Conservation (phyloP, 2,329 filamentous ascomycete genomes). For the Samsoniella hepiali region DNA sequence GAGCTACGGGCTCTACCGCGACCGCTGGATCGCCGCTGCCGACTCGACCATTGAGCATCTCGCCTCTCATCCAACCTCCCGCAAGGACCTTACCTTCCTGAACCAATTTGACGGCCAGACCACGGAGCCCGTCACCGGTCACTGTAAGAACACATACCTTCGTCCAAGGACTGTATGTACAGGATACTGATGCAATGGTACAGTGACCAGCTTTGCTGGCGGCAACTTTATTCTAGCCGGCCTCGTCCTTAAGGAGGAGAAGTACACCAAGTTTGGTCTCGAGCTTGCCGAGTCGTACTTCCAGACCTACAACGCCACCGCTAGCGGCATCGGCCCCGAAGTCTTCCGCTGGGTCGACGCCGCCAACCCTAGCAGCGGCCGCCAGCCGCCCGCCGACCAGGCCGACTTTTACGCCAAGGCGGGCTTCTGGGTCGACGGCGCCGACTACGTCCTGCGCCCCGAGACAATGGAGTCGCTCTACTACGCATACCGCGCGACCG, state of each 20-base stretch:
- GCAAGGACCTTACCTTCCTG: conserved; percentile 71
- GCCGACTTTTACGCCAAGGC: conserved; percentile 62
- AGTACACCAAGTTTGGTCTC: conserved; percentile 73
- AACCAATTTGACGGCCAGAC: conserved; percentile 51
- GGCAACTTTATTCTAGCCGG: conserved; percentile 85
- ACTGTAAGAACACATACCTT: conserved; percentile 39
- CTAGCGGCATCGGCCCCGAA: conserved; percentile 76
- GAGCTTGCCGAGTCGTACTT: conserved; percentile 69
- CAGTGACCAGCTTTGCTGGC: conserved; percentile 77
- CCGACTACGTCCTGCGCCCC: conserved; percentile 67
- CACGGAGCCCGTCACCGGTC: conserved; percentile 45
- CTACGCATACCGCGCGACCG: conserved; percentile 80
- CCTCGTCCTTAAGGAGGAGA: conserved; percentile 59
- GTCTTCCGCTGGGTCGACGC: conserved; percentile 59
- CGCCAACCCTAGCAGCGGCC: conserved; percentile 54
- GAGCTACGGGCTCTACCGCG: conserved; percentile 62
- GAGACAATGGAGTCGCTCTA: conserved; percentile 84
- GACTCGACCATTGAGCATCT: conserved; percentile 73
- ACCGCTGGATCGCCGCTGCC: conserved; percentile 72
- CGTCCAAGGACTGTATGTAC: conserved; percentile 66
- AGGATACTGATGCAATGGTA: conserved; percentile 48
- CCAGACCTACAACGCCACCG: conserved; percentile 65
- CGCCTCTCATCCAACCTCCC: conserved; percentile 61
- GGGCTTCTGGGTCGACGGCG: conserved; percentile 68
- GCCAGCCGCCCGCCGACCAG: conserved; percentile 56